A percentile compares a stretch with the other conserved stretches of the same genome.
phyloP scores from a whole-genome alignment of 768 basidiomycete genomes.

The Podaxis pistillaris region DNA sequence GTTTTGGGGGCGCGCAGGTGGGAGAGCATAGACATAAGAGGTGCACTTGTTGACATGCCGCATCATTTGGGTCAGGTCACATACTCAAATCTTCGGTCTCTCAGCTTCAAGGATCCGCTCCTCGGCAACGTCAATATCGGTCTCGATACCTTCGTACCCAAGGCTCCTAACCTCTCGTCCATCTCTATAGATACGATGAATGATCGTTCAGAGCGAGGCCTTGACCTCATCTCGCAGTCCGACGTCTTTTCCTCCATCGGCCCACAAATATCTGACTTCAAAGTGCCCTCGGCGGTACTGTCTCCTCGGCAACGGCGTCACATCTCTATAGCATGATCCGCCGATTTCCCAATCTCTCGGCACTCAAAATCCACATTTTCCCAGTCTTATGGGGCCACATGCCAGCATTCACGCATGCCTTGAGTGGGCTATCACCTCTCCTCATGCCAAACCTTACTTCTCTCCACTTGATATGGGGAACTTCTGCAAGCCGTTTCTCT shows the following conservation, averaged over 20 bases:
- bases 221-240: not conserved
- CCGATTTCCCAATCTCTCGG: not conserved
- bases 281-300: not conserved
- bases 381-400: not conserved
- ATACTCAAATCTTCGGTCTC: not conserved
- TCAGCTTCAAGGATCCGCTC: not conserved
- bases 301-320: not conserved
- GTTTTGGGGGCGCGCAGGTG: not conserved
- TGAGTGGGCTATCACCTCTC: not conserved
- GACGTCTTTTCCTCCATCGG: not conserved
- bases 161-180: not conserved
- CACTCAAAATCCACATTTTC: not conserved
- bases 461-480: not conserved
- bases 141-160: not conserved
- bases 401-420: too few relatives aligned
- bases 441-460: not conserved
- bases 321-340: not conserved
- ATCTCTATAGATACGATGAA: not conserved
- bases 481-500: not conserved
- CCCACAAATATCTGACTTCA: not conserved
- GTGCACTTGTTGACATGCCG: not conserved
- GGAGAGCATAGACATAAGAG: not conserved
- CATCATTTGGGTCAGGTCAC: not conserved
- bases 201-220: not conserved
- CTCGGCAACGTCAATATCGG: not conserved